Evolutionary conservation across 257 asterid genomes (phyloP).

Genomic region (Gynochthodes officinalis): DNA sequence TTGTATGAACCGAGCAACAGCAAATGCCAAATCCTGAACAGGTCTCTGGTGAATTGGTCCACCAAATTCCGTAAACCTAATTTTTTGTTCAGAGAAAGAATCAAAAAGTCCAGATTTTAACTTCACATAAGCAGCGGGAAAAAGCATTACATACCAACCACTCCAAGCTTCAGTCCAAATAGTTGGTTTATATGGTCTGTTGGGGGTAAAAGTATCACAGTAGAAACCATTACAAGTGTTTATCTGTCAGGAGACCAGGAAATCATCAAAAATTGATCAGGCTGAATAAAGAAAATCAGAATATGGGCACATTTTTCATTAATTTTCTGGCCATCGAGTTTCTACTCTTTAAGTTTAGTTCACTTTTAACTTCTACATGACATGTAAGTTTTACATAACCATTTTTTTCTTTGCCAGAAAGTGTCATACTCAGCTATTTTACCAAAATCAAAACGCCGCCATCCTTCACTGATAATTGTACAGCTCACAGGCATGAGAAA

Average conservation of each 20-base stretch:
- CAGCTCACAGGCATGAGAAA: neutral
- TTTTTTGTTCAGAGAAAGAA: conserved; percentile 12
- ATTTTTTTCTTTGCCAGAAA: neutral
- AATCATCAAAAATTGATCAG: conserved; percentile 5
- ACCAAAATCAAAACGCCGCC: neutral
- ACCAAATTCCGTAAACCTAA: conserved; percentile 85
- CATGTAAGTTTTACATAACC: neutral
- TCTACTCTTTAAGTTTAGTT: neutral
- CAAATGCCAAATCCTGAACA: conserved; percentile 89
- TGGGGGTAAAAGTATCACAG: conserved; percentile 76
- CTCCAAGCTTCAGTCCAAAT: conserved; percentile 99
- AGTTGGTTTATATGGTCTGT: conserved; percentile 77
- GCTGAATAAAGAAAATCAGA: conserved; percentile 5
- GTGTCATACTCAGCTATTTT: neutral
- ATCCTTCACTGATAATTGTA: neutral
- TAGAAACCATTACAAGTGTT: conserved; percentile 97
- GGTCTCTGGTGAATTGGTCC: conserved; percentile 73
- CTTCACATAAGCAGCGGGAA: conserved; percentile 2
- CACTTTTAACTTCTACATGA: neutral
- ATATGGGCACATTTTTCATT: neutral
- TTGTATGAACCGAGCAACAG: conserved; percentile 80
- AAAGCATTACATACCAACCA: conserved; percentile 54
- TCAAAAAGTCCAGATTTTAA: conserved; percentile 8
- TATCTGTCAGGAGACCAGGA: conserved; percentile 42
- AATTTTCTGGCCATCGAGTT: neutral